Evolutionary conservation across 2,329 filamentous ascomycete species (phyloP), one percentile per base, ranked within the genome.

Genomic region (Neofusicoccum umdonicola): DNA sequence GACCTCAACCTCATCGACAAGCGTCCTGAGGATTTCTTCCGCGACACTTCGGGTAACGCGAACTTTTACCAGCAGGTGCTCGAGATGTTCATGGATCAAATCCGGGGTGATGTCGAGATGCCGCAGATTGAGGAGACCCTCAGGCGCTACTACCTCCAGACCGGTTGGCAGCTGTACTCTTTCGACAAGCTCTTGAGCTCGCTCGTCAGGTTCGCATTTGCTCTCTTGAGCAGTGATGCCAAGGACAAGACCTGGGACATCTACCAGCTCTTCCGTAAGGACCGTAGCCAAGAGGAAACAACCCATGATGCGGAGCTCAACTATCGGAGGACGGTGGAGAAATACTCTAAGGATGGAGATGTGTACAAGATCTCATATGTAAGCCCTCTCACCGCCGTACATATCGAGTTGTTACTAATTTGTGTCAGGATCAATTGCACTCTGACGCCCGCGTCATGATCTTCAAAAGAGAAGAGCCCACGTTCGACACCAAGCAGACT

Each of bases 211-310:
- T 89, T 93, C 65, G 92, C 90, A 27, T 84, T 93, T 17, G 86
- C 86, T n/a, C 93, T 96, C 75, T 91, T 93, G 73, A 93, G 88
- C 71, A 87, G 87, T 3, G 95, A 99, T 71, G 85, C 87, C 52
- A 97, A 97, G 80, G 95, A 99, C 75, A 96, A 95, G 84, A 97
- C 92, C 42, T 88, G 90, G 4, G 93, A 98, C 66, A 90, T 99
- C 66, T 90, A 96, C 70, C 88, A 92, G 67, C 86, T 96, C 58
- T 99, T 96, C 79, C 87, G 93, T 73, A 86, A 87, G 69, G 92
- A 92, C 74, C 89, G 94, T 4, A 86, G 90, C 61, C 89, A 88
- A 73, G 90, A 94, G 17, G 90, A 93, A 73, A 96, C 92, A 0
- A 97, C 93, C 57, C 94, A 93, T 71, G 89, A 95, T 76, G 89